phyloP scores from a whole-genome alignment of 176 grass and related monocot genomes.

The Melocanna baccifera region DNA sequence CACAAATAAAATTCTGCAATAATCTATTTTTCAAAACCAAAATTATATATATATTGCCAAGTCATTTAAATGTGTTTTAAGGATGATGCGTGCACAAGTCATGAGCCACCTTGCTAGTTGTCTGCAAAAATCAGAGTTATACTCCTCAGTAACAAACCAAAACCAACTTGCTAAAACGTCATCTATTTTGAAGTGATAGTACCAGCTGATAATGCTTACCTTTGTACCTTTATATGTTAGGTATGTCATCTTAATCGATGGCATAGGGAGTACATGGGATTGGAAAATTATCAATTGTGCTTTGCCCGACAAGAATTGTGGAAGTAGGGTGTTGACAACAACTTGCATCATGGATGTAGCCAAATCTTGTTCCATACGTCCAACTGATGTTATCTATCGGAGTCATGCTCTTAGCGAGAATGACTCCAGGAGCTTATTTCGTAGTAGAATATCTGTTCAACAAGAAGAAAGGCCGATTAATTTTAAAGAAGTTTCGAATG shows the following conservation, averaged over 20 bases:
- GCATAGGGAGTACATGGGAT: not conserved
- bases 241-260: constrained; percentile 20
- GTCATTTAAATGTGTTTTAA: too few species aligned
- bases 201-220: not conserved
- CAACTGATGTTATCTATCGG: not conserved
- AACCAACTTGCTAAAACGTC: too few species aligned
- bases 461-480: not conserved
- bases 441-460: not conserved
- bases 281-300: not conserved
- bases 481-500: not conserved
- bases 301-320: constrained; percentile 4
- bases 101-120: too few species aligned
- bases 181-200: too few species aligned
- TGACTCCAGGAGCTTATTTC: not conserved
- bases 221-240: not conserved
- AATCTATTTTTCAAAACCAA: too few species aligned
- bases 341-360: not conserved
- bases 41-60: too few species aligned
- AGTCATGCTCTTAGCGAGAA: not conserved
- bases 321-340: constrained; percentile 27
- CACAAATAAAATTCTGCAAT: too few species aligned
- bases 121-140: too few species aligned
- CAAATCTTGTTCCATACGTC: not conserved
- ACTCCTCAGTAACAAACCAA: too few species aligned
- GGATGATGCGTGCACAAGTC: too few species aligned